These are phyloP conservation scores for Basipetospora chlamydospora DNA, from an alignment of 2,329 filamentous ascomycete genomes.

Conservation along the genomic window DNA sequence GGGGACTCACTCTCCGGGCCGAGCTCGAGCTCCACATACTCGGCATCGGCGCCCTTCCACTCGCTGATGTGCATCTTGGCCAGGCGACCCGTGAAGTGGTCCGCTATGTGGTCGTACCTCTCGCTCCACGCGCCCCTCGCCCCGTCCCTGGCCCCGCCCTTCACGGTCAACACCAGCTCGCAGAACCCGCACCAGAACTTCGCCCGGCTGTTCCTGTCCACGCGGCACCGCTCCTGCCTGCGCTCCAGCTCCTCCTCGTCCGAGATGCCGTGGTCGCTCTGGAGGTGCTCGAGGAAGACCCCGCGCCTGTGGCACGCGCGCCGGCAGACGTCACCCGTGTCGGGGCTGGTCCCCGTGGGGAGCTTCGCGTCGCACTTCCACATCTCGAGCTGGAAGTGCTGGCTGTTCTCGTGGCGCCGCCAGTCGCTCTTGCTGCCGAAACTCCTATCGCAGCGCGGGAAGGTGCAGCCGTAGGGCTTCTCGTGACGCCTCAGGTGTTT, in stretches of 20 bases:
- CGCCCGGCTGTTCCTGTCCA: conserved; percentile 48
- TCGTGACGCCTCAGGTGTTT: conserved; percentile 77
- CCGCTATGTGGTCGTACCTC: conserved; percentile 58
- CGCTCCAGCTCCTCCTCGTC: conserved; percentile 20
- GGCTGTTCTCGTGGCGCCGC: conserved; percentile 77
- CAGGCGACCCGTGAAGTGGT: conserved; percentile 44
- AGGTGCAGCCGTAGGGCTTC: conserved; percentile 72
- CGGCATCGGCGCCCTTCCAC: conserved; percentile 32
- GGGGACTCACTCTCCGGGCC: too few relatives aligned
- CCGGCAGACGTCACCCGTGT: conserved; percentile 32
- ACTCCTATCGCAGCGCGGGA: conserved; percentile 47
- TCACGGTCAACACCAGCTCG: conserved; percentile 25
- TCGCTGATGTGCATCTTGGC: conserved; percentile 31
- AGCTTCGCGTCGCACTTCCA: conserved; percentile 50
- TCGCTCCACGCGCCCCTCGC: conserved; percentile 34
- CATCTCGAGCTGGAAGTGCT: conserved; percentile 57
- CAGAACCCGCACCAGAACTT: conserved; percentile 89
- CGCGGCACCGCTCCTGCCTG: conserved; percentile 37
- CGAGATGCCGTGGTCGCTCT: conserved; percentile 27
- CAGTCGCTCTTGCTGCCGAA: conserved; percentile 93
- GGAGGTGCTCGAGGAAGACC: conserved; percentile 48
- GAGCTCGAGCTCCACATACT: too few relatives aligned
- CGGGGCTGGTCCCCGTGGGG: background rate
- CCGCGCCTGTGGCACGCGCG: conserved; percentile 44
- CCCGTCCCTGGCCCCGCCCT: too few relatives aligned